A percentile compares a stretch with the other conserved stretches of the same genome.
These are phyloP conservation scores for Ilyonectria sp. DNA, from an alignment of 2,329 filamentous ascomycete species.

Conservation along the genomic window DNA sequence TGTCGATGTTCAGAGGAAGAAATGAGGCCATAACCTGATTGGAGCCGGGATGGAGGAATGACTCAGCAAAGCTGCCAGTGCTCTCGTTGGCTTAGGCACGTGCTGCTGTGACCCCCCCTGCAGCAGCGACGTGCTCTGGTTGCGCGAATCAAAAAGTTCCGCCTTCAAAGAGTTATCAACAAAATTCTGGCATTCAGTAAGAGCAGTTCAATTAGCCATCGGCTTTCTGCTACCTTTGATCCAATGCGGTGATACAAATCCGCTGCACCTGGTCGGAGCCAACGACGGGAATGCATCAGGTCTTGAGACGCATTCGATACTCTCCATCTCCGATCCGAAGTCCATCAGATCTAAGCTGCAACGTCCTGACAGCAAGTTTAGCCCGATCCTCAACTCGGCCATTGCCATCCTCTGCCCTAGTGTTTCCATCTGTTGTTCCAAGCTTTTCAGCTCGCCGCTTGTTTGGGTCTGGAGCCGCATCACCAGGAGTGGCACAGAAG, in stretches of 20 bases:
- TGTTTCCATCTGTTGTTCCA: slow-evolving; percentile 24
- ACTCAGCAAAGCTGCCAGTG: slow-evolving; percentile 51
- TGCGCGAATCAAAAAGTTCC: slow-evolving; percentile 35
- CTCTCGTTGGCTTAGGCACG: slow-evolving; percentile 45
- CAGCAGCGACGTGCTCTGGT: slow-evolving; percentile 22
- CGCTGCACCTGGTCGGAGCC: slow-evolving; percentile 37
- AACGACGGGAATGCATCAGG: slow-evolving; percentile 51
- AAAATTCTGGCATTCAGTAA: slow-evolving; percentile 1
- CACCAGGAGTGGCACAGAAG: slow-evolving; percentile 18
- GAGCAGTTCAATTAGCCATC: slow-evolving; percentile 23
- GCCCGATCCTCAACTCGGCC: slow-evolving; percentile 23
- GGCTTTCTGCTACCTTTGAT: slow-evolving; percentile 15
- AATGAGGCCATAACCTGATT: slow-evolving; percentile 59
- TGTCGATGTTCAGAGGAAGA: slow-evolving; percentile 51
- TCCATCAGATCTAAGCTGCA: slow-evolving; percentile 25
- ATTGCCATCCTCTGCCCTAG: slow-evolving; percentile 35
- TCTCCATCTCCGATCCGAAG: slow-evolving; percentile 37
- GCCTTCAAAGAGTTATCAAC: slow-evolving; percentile 2
- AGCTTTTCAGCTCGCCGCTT: slow-evolving; percentile 14
- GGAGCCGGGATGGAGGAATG: slow-evolving; percentile 48
- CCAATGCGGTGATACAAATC: slow-evolving; percentile 45
- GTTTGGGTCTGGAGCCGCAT: slow-evolving; percentile 26
- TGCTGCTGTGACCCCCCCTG: slow-evolving; percentile 24
- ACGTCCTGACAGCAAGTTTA: slow-evolving; percentile 19
- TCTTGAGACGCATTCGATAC: slow-evolving; percentile 38